Base-by-base conservation (phyloP, 2,329 filamentous ascomycete genomes). In the Colletotrichum musicola region DNA sequence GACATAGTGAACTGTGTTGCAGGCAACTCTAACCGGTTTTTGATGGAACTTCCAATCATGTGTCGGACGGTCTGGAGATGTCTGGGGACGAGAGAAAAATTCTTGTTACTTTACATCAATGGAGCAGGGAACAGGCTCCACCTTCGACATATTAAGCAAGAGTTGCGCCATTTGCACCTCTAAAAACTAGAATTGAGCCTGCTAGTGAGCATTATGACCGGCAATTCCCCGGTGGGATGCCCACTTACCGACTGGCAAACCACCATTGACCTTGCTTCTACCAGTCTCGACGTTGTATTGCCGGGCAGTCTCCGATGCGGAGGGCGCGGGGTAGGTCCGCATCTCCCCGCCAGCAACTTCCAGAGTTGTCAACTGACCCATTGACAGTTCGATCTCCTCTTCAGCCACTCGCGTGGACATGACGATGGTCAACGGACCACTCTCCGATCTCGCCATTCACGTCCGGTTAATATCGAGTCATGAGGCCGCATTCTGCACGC, bases 291-390 rank as follows among this genome's bases (percentile, higher is more conserved):
- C 25, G 44, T 67, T 18, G 59, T 40, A 53, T 16, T 35, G 12
- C 30, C 59, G 64, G 51, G 40, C 14, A 53, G 46, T 63, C 18
- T 53, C 64, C 59, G 53, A 57, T 63, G 59, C 64, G 64, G 51
- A 67, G 64, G 51, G 53, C 59, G 64, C 59, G 64, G 64, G 64
- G 64, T 53, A 58, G 27, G 30, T 44, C 44, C 30, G 64, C 35
- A 12, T 6, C 18, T 13, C 49, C 40, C 64, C 55, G 42, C 61
- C 6, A 30, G 40, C 22, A 25, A 22, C 38, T 40, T 30, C 60
- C 14, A n/a, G 5, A n/a, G 12, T 27, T 54, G 49, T 22, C 49
- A 12, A 60, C 60, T 38, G 55, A 22, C 61, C 61, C 27, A 22
- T 16, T 44, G 5, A 6, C 42, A 20, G 10, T 35, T 44, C 5